Percentiles rank a stretch among this genome's conserved stretches.
Evolutionary conservation across 257 asterid species (phyloP).

Genomic region (Parsonsia alboflavescens): DNA sequence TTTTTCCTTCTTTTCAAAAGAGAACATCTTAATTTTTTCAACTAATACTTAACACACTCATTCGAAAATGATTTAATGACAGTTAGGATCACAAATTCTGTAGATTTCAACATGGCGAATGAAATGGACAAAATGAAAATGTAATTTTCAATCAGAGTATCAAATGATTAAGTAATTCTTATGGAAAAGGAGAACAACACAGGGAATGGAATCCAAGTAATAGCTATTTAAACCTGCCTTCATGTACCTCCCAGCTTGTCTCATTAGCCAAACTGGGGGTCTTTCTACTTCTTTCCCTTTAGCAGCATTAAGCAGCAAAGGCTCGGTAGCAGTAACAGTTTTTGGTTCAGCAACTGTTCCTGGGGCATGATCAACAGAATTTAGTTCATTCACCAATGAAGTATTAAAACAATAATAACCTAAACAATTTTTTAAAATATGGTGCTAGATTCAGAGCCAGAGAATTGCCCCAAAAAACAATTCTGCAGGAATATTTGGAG

Average conservation of each 20-base stretch:
- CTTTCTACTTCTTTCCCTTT: conserved; percentile 89
- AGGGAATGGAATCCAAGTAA: not conserved
- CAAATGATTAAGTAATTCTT: not conserved
- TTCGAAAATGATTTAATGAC: not conserved
- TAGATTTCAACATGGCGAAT: not conserved
- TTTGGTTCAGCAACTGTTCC: conserved; percentile 89
- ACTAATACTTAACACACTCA: not conserved
- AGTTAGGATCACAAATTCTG: not conserved
- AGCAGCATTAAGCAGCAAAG: conserved; percentile 78
- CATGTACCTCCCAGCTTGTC: conserved; percentile 99
- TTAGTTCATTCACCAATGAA: conserved; percentile 6
- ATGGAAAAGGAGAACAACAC: not conserved
- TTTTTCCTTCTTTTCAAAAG: not conserved
- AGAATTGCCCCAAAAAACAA: not conserved
- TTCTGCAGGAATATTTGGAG: not conserved
- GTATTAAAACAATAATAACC: conserved; percentile 1
- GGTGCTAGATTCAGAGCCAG: not conserved
- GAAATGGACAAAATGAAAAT: not conserved
- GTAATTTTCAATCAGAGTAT: not conserved
- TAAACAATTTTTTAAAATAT: not conserved
- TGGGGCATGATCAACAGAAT: conserved; percentile 19
- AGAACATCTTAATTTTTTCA: not conserved
- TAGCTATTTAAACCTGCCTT: conserved; percentile 76
- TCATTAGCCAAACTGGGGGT: conserved; percentile 99
- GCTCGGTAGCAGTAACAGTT: conserved; percentile 63